Evolutionary conservation across 2,329 filamentous ascomycete species (phyloP).

Genomic region (Pochonia chlamydosporia): DNA sequence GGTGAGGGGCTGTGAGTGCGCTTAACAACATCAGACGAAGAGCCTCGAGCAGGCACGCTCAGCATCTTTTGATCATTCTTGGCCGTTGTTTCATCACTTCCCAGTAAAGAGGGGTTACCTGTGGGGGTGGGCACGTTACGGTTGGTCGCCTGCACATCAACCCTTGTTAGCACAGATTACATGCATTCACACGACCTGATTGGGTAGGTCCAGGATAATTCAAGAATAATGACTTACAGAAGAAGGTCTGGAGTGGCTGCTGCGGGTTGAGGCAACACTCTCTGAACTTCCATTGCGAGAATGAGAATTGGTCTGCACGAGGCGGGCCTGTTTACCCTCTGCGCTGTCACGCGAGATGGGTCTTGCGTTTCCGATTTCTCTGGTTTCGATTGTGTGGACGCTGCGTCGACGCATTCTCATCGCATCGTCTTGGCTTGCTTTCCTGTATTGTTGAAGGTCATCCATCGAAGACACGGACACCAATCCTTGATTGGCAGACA

Average conservation of each 20-base stretch:
- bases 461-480: conserved; percentile 52
- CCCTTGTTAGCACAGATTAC: conserved; percentile 41
- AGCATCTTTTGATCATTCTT: conserved; percentile 50
- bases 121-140: conserved; percentile 50
- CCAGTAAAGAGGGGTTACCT: conserved; percentile 43
- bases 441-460: conserved; percentile 60
- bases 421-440: conserved; percentile 56
- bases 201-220: conserved; percentile 21
- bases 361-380: conserved; percentile 15
- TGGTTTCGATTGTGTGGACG: conserved; percentile 57
- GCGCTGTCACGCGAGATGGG: conserved; percentile 15
- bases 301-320: conserved; percentile 24
- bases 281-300: conserved; percentile 56
- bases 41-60: conserved; percentile 55
- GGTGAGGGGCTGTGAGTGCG: conserved; percentile 64
- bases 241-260: conserved; percentile 53
- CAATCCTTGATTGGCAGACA: conserved; percentile 40
- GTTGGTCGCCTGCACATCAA: conserved; percentile 51
- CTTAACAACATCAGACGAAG: conserved; percentile 61
- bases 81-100: conserved; percentile 39
- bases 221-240: conserved; percentile 53
- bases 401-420: conserved; percentile 79
- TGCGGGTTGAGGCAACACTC: conserved; percentile 54
- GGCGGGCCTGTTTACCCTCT: conserved; percentile 30
- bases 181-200: conserved; percentile 32